phyloP scores from a whole-genome alignment of 495 filamentous ascomycete genomes.

The Pseudoneurospora amorphoporcata region DNA sequence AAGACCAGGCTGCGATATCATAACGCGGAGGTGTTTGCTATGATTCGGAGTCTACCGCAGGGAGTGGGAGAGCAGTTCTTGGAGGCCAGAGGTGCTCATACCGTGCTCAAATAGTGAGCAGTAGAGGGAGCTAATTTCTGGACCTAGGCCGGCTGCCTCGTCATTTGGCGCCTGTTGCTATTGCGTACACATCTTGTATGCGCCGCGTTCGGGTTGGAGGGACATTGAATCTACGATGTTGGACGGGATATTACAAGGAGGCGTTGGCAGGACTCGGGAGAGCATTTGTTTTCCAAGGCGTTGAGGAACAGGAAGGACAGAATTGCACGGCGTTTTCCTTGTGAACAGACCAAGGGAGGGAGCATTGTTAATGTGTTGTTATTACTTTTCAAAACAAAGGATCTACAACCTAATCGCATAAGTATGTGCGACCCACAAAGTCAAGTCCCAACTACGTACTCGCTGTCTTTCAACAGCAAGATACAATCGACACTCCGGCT shows the following conservation, averaged over 20 bases:
- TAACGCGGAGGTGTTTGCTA: constrained; percentile 77
- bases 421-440: constrained; percentile 66
- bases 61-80: constrained; percentile 78
- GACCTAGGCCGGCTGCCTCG: background rate
- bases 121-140: background rate
- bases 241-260: background rate
- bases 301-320: background rate
- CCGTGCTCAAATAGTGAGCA: constrained; percentile 59
- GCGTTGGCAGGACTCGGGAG: background rate
- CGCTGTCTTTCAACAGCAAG: constrained; percentile 63
- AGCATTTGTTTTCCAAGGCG: background rate
- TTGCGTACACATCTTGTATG: background rate
- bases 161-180: background rate
- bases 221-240: background rate
- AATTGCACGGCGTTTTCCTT: background rate
- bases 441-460: constrained; percentile 85
- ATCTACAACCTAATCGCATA: background rate
- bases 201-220: background rate
- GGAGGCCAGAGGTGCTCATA: constrained; percentile 82
- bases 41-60: constrained; percentile 64
- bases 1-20: constrained; percentile 88
- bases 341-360: background rate
- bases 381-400: background rate
- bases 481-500: constrained; percentile 74
- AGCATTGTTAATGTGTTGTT: background rate